phyloP scores from a whole-genome alignment of 1,139 yeast species.

The Blastobotrys buckinghamii region DNA sequence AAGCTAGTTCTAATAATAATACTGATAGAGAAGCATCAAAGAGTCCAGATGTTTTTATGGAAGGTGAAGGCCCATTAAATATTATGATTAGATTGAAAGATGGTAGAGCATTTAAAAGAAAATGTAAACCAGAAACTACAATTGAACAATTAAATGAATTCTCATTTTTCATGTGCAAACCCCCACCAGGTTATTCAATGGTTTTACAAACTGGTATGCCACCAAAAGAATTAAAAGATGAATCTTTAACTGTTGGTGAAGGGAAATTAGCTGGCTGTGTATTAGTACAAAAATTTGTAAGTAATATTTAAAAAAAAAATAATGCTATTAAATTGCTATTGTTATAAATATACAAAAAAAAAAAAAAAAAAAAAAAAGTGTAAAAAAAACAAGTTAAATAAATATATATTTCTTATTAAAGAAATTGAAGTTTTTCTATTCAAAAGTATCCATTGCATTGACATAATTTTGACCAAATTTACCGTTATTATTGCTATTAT shows the following conservation, averaged over 20 bases:
- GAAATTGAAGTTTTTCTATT: too few relatives aligned
- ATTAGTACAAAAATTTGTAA: constrained; percentile 54
- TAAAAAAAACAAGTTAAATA: background rate
- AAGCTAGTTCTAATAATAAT: constrained; percentile 6
- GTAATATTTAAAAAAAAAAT: background rate
- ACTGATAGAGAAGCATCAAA: constrained; percentile 7
- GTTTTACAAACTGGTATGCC: constrained; percentile 81
- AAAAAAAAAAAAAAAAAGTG: too few relatives aligned
- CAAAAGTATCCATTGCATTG: constrained; percentile 12
- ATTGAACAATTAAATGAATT: constrained; percentile 66
- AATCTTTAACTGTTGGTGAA: constrained; percentile 52
- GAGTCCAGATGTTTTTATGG: constrained; percentile 5
- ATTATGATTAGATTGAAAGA: constrained; percentile 83
- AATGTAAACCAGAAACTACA: constrained; percentile 47
- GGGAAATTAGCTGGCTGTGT: constrained; percentile 81
- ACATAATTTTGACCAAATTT: constrained; percentile 13
- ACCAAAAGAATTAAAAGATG: constrained; percentile 61
- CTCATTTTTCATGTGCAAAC: constrained; percentile 46
- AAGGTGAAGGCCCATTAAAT: constrained; percentile 55
- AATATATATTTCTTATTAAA: background rate
- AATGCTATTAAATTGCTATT: background rate
- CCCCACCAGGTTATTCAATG: constrained; percentile 44
- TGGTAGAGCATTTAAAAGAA: constrained; percentile 41
- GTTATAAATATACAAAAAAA: background rate
- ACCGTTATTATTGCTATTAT: background rate